These are phyloP conservation scores for Volvox reticuliferus DNA, from an alignment of 139 green algal species.

Conservation along the genomic window DNA sequence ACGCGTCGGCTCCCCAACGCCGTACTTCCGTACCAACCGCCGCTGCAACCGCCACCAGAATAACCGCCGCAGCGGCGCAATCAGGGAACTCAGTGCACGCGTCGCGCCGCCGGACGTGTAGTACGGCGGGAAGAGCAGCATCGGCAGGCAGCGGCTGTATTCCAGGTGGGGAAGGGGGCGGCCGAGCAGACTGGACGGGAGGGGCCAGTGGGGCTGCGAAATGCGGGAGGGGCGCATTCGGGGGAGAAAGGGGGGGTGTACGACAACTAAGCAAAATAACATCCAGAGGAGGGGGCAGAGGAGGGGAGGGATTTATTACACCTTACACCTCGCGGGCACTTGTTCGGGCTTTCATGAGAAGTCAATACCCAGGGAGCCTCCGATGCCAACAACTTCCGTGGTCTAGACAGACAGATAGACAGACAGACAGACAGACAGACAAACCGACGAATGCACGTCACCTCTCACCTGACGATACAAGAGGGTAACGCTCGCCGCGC, in stretches of 20 bases:
- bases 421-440: neutral
- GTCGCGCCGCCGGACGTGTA: neutral
- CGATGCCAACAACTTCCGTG: no score
- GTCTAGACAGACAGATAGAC: no score
- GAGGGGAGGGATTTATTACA: neutral
- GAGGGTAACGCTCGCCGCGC: constrained; percentile 29
- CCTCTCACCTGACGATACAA: constrained; percentile 19
- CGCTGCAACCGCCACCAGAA: constrained; percentile 44
- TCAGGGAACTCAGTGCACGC: neutral
- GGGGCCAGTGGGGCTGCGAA: constrained; percentile 35
- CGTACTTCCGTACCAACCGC: constrained; percentile 18
- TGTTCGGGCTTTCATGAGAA: no score
- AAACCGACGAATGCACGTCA: no score
- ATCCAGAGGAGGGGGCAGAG: neutral
- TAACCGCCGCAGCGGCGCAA: constrained; percentile 38
- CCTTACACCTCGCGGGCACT: no score
- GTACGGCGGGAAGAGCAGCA: constrained; percentile 40
- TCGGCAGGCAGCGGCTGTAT: constrained; percentile 10
- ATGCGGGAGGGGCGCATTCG: neutral
- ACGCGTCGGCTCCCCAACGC: neutral
- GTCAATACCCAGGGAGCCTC: no score
- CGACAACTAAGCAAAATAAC: neutral
- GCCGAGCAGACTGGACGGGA: constrained; percentile 8
- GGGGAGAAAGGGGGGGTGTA: neutral
- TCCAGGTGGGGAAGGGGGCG: constrained; percentile 14